Conservation (phyloP, 768 basidiomycete species). For the Leccinum rimulosum region DNA sequence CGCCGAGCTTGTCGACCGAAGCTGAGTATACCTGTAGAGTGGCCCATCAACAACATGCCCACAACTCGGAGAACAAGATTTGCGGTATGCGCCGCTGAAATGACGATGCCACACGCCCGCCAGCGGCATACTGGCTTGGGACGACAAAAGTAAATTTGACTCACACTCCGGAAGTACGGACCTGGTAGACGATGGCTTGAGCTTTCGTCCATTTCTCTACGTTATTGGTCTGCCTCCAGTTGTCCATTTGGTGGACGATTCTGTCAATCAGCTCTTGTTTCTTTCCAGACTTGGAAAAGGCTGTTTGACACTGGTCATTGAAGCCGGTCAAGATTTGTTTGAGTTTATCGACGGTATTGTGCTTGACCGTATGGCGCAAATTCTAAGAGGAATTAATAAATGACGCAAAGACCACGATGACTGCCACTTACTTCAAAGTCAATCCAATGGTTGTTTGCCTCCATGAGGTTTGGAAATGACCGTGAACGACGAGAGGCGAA, state of each 20-base stretch:
- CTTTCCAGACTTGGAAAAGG: slow-evolving; percentile 74
- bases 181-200: slow-evolving; percentile 63
- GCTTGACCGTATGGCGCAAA: slow-evolving; percentile 66
- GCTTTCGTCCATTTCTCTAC: slow-evolving; percentile 70
- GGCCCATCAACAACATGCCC: slow-evolving; percentile 17
- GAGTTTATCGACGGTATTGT: slow-evolving; percentile 82
- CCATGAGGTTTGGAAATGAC: slow-evolving; percentile 44
- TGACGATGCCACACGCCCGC: slow-evolving; percentile 10
- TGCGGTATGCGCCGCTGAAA: slow-evolving; percentile 5
- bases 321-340: slow-evolving; percentile 78
- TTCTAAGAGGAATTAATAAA: slow-evolving; percentile 43
- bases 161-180: slow-evolving; percentile 65
- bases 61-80: background rate
- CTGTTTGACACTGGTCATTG: slow-evolving; percentile 73
- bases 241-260: slow-evolving; percentile 56
- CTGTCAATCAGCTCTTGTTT: slow-evolving; percentile 87
- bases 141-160: slow-evolving; percentile 33
- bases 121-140: slow-evolving; percentile 8
- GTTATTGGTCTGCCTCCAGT: slow-evolving; percentile 54
- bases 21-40: slow-evolving; percentile 27
- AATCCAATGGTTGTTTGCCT: slow-evolving; percentile 57
- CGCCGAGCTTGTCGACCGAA: slow-evolving; percentile 24
- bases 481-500: slow-evolving; percentile 5
- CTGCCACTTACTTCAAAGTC: slow-evolving; percentile 66
- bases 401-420: slow-evolving; percentile 8